These are phyloP conservation scores for Puccinia polysora DNA, from an alignment of 1,284 basidiomycete species.

Conservation along the genomic window DNA sequence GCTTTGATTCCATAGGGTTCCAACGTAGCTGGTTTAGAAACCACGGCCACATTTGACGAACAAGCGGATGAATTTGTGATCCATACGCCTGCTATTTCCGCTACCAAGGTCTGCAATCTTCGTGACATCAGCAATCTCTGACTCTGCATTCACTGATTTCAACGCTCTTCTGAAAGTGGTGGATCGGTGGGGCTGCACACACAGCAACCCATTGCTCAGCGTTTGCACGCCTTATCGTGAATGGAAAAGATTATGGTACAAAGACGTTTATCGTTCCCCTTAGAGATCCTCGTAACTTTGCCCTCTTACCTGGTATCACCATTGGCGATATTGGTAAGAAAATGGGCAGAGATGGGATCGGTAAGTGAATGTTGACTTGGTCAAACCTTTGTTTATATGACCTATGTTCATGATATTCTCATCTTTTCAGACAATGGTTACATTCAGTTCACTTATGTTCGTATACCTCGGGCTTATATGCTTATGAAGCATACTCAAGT, in stretches of 20 bases:
- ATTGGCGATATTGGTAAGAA: conserved; percentile 62
- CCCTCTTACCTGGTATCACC: conserved; percentile 57
- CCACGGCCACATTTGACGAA: conserved; percentile 60
- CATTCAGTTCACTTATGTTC: conserved; percentile 60
- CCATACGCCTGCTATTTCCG: conserved; percentile 58
- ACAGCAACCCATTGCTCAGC: conserved; percentile 61
- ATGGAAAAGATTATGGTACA: conserved; percentile 59
- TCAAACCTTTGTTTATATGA: neutral
- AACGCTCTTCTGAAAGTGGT: conserved; percentile 52
- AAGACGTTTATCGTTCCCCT: conserved; percentile 61
- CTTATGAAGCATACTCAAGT: conserved; percentile 62
- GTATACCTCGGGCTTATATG: conserved; percentile 60
- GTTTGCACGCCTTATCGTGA: conserved; percentile 59
- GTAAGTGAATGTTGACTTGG: conserved; percentile 45
- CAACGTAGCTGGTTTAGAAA: conserved; percentile 61
- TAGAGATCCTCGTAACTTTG: conserved; percentile 57
- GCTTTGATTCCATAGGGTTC: conserved; percentile 55
- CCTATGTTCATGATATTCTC: conserved; percentile 28
- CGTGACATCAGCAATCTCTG: neutral
- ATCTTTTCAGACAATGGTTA: conserved; percentile 55
- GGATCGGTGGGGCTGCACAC: conserved; percentile 61
- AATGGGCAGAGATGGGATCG: conserved; percentile 61
- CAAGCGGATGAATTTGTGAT: conserved; percentile 60
- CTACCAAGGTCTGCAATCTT: conserved; percentile 53
- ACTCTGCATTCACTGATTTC: neutral